Base-by-base conservation (phyloP, 2,329 filamentous ascomycete species). In the Pseudogymnoascus sp. region DNA sequence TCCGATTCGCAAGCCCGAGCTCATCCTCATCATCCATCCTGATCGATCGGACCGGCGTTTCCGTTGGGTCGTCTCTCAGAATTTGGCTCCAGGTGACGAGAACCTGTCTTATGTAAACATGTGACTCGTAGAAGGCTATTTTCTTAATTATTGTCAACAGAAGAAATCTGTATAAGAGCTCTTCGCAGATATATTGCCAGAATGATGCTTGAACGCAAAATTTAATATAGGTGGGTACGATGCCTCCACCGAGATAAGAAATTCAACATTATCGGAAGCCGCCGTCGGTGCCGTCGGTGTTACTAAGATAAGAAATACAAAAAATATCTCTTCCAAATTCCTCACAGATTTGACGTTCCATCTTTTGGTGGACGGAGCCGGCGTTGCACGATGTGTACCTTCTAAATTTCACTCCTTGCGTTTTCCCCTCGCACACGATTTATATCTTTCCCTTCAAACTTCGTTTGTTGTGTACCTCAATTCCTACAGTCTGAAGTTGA, bases 231-330 rank as follows among this genome's bases (percentile, higher is more conserved):
- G n/a, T 19, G 49, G 28, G 8, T 12, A 12, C 49, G 16, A 33
- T 33, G n/a, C 9, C 49, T 33, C 49, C 25, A 6, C 7, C 5
- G 9, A 22, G 49, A 55, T 33, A 12, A 33, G 25, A 55, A 33
- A 33, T 11, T 45, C 12, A 45, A 33, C n/a, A 6, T 12, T 28
- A n/a, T 52, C 49, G 28, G 49, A 55, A 33, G 25, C 49, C 28
- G 49, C 28, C 16, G 25, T 22, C 49, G 28, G 49, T 55, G 49
- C 28, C 16, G 25, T 22, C 49, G 28, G 49, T 55, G 49, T 55
- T 33, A 55, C 49, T 33, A 55, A 55, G 49, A 55, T 55, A 33
- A 55, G 49, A 12, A 55, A 19, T 33, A 55, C 49, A 55, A 33
- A 19, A n/a, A 33, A 11, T 22, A 55, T 33, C 49, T 12, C 11